Evolutionary conservation across 129 eudicot species (phyloP), one percentile per base, ranked within the genome.

Genomic region (Tagetes patula): DNA sequence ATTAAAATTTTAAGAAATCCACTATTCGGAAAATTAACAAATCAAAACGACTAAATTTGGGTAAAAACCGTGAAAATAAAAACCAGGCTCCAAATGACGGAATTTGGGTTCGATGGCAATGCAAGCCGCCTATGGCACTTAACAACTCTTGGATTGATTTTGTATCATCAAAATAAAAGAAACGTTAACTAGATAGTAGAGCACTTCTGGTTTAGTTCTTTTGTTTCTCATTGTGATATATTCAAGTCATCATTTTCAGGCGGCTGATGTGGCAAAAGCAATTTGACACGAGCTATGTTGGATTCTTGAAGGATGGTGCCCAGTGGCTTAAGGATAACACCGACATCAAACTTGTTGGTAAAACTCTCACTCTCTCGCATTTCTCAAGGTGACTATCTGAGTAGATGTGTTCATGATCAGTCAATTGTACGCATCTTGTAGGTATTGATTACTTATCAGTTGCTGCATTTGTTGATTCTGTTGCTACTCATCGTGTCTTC

Each of bases 371-470:
- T 58, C 33, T 11, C 46, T 37, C 66, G 1, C 67, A 8, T 41
- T 34, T 64, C 27, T 53, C 34, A 6, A 20, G 60, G n/a, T n/a
- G n/a, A n/a, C n/a, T n/a, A n/a, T n/a, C 60, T 0, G 9, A 53
- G 60, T 53, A 53, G 27, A 53, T 20, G 9, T 53, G 60, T 52
- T 52, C 41, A 48, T 46, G 3, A 32, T 37, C 37, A 36, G 49
- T 70, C 34, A 36, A 56, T 86, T 30, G 62, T 75, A n/a, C 59
- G 76, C 31, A 48, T 62, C 55, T 62, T 86, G 79, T 60, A 94
- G 99, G 99, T 49, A 48, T 85, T 71, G 99, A 94, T 81, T 94
- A 94, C 85, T 84, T 94, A 78, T 90, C 96, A 39, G 96, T 73
- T 72, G 99, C 99, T 69, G 91, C 99, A 36, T 85, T 60, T 53